These are phyloP conservation scores for Myotisia sp. DNA, from an alignment of 2,329 filamentous ascomycete species.

Conservation along the genomic window DNA sequence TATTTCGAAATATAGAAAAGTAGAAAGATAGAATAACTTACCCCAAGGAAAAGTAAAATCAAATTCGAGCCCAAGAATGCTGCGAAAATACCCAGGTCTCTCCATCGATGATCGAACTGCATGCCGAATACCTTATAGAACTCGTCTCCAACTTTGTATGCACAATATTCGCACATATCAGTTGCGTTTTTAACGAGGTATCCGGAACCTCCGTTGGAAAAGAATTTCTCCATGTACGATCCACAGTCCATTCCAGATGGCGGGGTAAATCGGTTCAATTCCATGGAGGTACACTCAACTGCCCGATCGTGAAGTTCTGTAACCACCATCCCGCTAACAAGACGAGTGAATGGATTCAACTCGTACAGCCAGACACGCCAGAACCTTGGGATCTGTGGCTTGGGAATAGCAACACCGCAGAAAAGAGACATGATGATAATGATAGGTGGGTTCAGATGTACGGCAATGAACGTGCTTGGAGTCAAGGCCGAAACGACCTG, in stretches of 20 bases:
- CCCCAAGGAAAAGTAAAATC: constrained; percentile 46
- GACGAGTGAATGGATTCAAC: constrained; percentile 51
- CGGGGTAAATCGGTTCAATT: constrained; percentile 26
- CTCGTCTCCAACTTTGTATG: constrained; percentile 64
- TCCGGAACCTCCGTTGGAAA: constrained; percentile 32
- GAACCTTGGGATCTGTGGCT: constrained; percentile 49
- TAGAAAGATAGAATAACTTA: constrained; percentile 23
- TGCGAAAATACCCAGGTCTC: constrained; percentile 64
- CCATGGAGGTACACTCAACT: constrained; percentile 21
- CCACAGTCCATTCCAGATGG: constrained; percentile 50
- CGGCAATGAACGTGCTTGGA: constrained; percentile 54
- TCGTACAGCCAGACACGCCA: constrained; percentile 73
- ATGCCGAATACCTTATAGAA: constrained; percentile 59
- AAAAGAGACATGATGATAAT: constrained; percentile 58
- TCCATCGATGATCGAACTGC: constrained; percentile 56
- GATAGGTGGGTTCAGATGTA: constrained; percentile 60
- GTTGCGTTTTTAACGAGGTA: constrained; percentile 35
- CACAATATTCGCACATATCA: constrained; percentile 40
- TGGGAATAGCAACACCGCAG: constrained; percentile 39
- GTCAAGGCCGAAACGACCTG: constrained; percentile 66
- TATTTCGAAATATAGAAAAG: not conserved
- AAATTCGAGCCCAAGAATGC: constrained; percentile 68
- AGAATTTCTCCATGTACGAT: constrained; percentile 34
- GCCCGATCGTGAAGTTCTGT: constrained; percentile 20
- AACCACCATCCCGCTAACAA: constrained; percentile 29